Percentiles rank a stretch among this genome's conserved stretches.
Evolutionary conservation across 305 asterid species (phyloP).

Genomic region (Ruellia speciosa): DNA sequence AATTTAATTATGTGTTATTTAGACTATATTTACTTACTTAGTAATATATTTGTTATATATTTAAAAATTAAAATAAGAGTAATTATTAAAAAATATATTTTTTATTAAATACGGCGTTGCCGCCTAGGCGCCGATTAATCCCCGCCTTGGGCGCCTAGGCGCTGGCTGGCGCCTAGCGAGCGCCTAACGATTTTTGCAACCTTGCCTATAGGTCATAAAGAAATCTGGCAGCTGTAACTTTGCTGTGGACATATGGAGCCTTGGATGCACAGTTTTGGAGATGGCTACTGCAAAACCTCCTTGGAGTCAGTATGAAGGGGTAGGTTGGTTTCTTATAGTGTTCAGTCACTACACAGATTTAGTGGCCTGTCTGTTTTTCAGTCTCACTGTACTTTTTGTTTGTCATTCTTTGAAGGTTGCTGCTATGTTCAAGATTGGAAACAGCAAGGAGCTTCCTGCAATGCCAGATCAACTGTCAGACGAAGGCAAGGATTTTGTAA

Average conservation of each 20-base stretch:
- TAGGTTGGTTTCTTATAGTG: neutral
- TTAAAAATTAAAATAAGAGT: no score
- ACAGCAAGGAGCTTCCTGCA: slow-evolving; percentile 57
- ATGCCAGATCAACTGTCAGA: neutral
- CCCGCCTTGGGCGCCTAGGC: no score
- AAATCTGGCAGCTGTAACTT: slow-evolving; percentile 46
- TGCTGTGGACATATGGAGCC: slow-evolving; percentile 80
- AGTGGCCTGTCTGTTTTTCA: neutral
- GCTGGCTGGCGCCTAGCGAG: no score
- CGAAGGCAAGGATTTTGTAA: neutral
- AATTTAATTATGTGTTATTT: no score
- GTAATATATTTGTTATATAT: no score
- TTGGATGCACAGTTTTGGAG: slow-evolving; percentile 72
- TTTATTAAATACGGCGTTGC: no score
- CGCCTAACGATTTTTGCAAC: no score
- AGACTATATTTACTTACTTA: no score
- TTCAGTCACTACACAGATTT: neutral
- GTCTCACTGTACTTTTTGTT: neutral
- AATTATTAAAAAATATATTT: no score
- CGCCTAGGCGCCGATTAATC: no score
- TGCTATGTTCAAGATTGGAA: slow-evolving; percentile 61
- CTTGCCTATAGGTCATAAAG: slow-evolving; percentile 36
- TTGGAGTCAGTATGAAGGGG: slow-evolving; percentile 49
- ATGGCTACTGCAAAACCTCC: slow-evolving; percentile 81
- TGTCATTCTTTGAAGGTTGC: slow-evolving; percentile 41